Base-by-base conservation (phyloP, 2,329 filamentous ascomycete genomes). In the Xylaria digitata region DNA sequence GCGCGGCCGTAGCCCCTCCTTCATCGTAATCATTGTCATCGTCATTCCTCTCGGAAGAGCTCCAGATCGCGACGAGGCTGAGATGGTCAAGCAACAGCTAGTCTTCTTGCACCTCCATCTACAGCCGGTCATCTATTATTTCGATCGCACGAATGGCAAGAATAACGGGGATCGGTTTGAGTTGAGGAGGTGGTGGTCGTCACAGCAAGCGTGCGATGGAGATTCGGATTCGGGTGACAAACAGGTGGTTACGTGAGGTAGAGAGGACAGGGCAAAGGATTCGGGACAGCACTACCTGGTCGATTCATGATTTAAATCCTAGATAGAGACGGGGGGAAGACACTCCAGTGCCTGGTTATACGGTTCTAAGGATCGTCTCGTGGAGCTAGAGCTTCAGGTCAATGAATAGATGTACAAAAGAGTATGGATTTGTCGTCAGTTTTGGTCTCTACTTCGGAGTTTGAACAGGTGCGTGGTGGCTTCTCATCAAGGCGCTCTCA, bases 301-400 rank as follows among this genome's bases (percentile, higher is more conserved):
- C 86, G 83, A 79, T 87, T 87, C 86, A 88, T 88, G 76, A 78
- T 82, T 79, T 76, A 46, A 55, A 61, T 68, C 61, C 65, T 65
- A 65, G 23, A 43, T 46, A n/a, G 56, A 71, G 49, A 54, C 53
- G 17, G 58, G 70, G 26, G 26, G 5, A 26, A 26, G 62, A 66
- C 42, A 43, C 60, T 64, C 32, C 56, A 53, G 37, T 53, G 45
- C 50, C 56, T 40, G 21, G 11, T 6, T 26, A 57, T 49, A 19
- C 21, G 52, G 17, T 64, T 57, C 43, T 46, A 26, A 54, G 17
- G 34, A 26, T 69, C 45, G 62, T 58, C 57, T 63, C 52, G 65
- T 61, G n/a, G 62, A 60, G 34, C 42, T 11, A 40, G 45, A 19
- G 56, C 43, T 53, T 69, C 23, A 59, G 45, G 54, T 54, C 62